Evolutionary conservation across 2,329 filamentous ascomycete species (phyloP), one percentile per base, ranked within the genome.

Genomic region (Trichophyton simii): DNA sequence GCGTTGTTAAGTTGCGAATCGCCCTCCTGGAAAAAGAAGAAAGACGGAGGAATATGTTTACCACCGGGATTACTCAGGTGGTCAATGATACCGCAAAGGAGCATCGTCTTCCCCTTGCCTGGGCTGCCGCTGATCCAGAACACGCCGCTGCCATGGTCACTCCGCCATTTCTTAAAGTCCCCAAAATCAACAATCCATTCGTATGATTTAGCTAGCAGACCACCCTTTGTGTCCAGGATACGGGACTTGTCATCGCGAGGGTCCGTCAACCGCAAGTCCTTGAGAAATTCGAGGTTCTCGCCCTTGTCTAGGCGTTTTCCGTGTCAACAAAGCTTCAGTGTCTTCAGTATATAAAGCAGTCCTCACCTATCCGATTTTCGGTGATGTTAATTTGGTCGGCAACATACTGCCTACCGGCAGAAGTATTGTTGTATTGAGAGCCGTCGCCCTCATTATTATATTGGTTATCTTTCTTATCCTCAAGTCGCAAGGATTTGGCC

Each of bases 11-110:
- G 48, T 0, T 66, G 61, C 0, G 62, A 22, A 52, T 79, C 67
- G 3, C 72, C 73, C 8, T 69, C 68, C 64, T 81, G 72, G 65
- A 75, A 81, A 67, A 80, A 77, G 67, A 65, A 69, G 58, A 65
- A 69, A 48, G 63, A 46, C 13, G 66, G 42, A 44, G 15, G 54
- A 65, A 13, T 11, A 41, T 36, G 22, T 31, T 57, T 57, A 7
- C 3, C 15, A 13, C 28, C 6, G 9, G 25, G 34, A 25, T 60
- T 57, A 31, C 55, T 41, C 20, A 71, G 60, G 58, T 66, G 54
- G 55, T 72, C 65, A 31, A 75, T 69, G 13, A 74, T 66, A 22
- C 68, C 70, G 42, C 67, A 70, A 1, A 73, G 64, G 11, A 75
- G 64, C 73, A 76, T 76, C 5, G 73, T 76, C 64, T 76, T 76